phyloP scores from a whole-genome alignment of 345 rosid species.

The Acer saccharum region DNA sequence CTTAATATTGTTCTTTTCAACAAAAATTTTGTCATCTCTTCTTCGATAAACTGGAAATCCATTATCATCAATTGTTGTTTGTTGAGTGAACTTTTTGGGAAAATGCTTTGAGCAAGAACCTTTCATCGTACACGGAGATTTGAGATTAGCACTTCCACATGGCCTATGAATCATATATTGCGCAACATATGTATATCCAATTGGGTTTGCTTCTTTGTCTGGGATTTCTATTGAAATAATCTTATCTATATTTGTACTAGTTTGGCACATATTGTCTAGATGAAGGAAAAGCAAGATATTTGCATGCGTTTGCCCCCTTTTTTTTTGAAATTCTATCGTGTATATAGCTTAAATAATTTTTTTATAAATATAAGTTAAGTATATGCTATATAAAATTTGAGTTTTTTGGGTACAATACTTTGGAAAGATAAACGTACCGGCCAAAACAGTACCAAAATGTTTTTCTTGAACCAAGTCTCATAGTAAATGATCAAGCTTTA shows the following conservation, averaged over 20 bases:
- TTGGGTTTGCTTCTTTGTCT: not conserved
- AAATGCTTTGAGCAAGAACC: not conserved
- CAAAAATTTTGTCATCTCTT: not conserved
- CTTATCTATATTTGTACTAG: not conserved
- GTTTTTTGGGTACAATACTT: too few species aligned
- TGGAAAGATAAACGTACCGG: too few species aligned
- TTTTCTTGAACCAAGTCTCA: too few species aligned
- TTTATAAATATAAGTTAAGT: too few species aligned
- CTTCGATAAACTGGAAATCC: not conserved
- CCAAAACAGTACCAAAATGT: too few species aligned
- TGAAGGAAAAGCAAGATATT: not conserved
- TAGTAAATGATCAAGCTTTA: not conserved
- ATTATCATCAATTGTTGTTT: not conserved
- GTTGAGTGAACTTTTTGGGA: not conserved
- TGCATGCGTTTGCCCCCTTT: conserved; percentile 8
- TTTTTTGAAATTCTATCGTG: conserved; percentile 11
- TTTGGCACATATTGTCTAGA: not conserved
- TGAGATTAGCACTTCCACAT: not conserved
- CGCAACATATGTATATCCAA: not conserved
- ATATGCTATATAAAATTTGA: too few species aligned
- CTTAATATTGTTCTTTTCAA: not conserved
- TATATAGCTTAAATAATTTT: not conserved
- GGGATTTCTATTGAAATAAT: not conserved
- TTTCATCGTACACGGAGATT: not conserved
- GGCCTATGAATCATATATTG: conserved; percentile 15